These are phyloP conservation scores for Pachysandra terminalis DNA, from an alignment of 164 flowering plant species.

Conservation along the genomic window DNA sequence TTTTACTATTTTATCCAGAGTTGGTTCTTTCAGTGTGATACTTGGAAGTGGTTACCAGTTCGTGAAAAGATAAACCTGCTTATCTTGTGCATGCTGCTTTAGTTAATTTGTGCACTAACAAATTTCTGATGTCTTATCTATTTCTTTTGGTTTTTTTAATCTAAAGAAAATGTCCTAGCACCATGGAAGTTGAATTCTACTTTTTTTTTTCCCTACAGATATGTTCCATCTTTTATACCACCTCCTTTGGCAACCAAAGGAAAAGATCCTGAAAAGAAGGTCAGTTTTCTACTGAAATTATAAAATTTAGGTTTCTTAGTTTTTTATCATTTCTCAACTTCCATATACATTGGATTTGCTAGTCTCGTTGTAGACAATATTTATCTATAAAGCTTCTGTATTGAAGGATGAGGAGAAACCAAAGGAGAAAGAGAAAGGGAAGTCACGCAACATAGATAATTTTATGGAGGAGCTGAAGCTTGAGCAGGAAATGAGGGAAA, in stretches of 20 bases:
- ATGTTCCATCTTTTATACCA: constrained; percentile 96
- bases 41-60: too few relatives aligned
- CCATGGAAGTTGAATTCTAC: not conserved
- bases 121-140: not conserved
- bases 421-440: constrained; percentile 89
- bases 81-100: too few relatives aligned
- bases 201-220: constrained; percentile 54
- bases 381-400: constrained; percentile 7
- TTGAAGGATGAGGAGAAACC: constrained; percentile 79
- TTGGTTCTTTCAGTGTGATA: too few relatives aligned
- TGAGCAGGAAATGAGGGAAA: constrained; percentile 96
- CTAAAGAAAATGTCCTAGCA: not conserved
- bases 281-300: constrained; percentile 17
- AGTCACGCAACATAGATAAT: constrained; percentile 85
- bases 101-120: too few relatives aligned
- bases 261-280: constrained; percentile 83
- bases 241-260: constrained; percentile 87
- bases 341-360: not conserved
- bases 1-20: too few relatives aligned
- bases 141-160: not conserved
- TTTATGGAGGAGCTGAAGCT: constrained; percentile 98
- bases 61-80: too few relatives aligned
- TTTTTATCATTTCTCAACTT: not conserved
- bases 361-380: not conserved
- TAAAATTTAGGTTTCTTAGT: not conserved